Evolutionary conservation across 306 rosid genomes (phyloP).

Genomic region (Inga leiocalycina): DNA sequence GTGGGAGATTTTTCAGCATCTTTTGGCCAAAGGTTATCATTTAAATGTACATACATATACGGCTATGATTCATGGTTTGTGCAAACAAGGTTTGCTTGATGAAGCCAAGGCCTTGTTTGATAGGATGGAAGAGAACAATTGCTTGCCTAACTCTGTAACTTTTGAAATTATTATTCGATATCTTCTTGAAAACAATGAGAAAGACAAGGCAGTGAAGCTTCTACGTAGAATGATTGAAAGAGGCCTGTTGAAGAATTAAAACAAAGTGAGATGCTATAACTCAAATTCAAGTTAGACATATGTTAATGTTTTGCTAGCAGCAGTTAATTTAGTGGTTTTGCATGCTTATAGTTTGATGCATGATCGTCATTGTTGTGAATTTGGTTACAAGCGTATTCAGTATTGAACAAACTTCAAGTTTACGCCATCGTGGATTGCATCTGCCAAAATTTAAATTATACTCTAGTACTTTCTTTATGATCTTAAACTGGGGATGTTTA

Average conservation of each 20-base stretch:
- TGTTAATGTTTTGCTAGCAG: not conserved
- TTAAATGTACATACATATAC: not conserved
- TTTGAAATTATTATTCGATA: too few relatives aligned
- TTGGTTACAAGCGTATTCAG: too few relatives aligned
- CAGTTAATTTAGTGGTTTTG: too few relatives aligned
- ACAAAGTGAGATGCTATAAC: not conserved
- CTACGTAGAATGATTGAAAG: not conserved
- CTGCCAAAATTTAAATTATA: too few relatives aligned
- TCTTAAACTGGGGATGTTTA: too few relatives aligned
- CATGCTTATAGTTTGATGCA: too few relatives aligned
- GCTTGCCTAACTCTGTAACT: not conserved
- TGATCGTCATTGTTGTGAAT: too few relatives aligned
- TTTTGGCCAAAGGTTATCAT: not conserved
- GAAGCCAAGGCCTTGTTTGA: not conserved
- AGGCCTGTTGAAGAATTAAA: not conserved
- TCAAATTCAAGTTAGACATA: not conserved
- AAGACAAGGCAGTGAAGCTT: not conserved
- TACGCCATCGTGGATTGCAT: too few relatives aligned
- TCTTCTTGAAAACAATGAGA: not conserved
- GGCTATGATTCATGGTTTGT: conserved; percentile 3
- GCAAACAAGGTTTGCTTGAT: conserved; percentile 11
- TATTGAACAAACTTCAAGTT: too few relatives aligned
- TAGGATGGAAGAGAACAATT: too few relatives aligned
- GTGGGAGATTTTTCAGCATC: conserved; percentile 18
- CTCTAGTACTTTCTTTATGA: too few relatives aligned